These are phyloP conservation scores for Salix arbutifolia DNA, from an alignment of 345 rosid species.

Conservation along the genomic window DNA sequence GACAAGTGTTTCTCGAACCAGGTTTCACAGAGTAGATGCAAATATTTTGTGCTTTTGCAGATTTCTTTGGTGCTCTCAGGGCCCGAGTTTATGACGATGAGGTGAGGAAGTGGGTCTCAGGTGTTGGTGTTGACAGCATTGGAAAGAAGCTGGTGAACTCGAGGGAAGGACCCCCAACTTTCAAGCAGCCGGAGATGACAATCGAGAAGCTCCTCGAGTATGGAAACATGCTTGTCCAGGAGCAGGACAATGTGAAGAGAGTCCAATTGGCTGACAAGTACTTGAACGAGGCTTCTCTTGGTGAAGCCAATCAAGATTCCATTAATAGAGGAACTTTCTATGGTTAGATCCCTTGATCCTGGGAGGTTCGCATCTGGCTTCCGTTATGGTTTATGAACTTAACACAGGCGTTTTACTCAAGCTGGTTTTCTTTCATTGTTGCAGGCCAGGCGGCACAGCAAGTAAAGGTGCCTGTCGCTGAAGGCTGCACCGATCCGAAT, in stretches of 20 bases:
- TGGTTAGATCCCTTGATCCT: slow-evolving; percentile 50
- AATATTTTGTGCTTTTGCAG: slow-evolving; percentile 24
- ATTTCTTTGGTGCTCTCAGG: slow-evolving; percentile 93
- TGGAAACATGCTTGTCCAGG: slow-evolving; percentile 81
- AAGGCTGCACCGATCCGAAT: slow-evolving; percentile 72
- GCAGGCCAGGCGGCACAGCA: slow-evolving; percentile 91
- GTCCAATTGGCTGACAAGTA: slow-evolving; percentile 92
- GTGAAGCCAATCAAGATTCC: slow-evolving; percentile 73
- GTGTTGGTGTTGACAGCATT: slow-evolving; percentile 50
- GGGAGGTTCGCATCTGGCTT: slow-evolving; percentile 32
- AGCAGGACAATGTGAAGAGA: slow-evolving; percentile 94
- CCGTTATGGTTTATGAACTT: not conserved
- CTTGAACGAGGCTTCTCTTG: slow-evolving; percentile 80
- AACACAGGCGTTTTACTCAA: not conserved
- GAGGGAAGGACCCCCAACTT: slow-evolving; percentile 67
- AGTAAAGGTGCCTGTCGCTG: slow-evolving; percentile 62
- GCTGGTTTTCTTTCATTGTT: not conserved
- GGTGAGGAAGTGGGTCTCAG: slow-evolving; percentile 81
- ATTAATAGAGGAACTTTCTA: slow-evolving; percentile 67
- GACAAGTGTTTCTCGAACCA: not conserved
- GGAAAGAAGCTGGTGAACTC: slow-evolving; percentile 95
- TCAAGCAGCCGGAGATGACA: slow-evolving; percentile 76
- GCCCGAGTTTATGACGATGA: slow-evolving; percentile 95
- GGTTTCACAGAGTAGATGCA: not conserved
- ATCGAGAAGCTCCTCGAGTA: slow-evolving; percentile 69